Percentiles rank a stretch among this genome's conserved stretches.
Evolutionary conservation across 208 protist species (phyloP).

Genomic region (Leishmania tropica): DNA sequence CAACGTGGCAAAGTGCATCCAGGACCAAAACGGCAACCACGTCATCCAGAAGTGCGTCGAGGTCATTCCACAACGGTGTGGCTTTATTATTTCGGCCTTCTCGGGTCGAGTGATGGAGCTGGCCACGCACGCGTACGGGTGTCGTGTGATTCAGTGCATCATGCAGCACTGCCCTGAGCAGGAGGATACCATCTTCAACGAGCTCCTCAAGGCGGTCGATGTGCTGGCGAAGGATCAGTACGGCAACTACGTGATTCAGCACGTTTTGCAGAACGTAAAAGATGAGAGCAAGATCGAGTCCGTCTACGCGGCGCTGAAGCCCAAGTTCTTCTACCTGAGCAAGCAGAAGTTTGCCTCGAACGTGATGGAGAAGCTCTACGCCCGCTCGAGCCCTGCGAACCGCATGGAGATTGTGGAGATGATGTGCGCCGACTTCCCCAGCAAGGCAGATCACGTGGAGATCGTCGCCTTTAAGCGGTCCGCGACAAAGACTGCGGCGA

Average conservation of each 20-base stretch:
- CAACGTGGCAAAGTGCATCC: slow-evolving; percentile 96
- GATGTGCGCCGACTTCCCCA: slow-evolving; percentile 64
- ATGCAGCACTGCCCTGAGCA: slow-evolving; percentile 94
- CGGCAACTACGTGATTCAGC: slow-evolving; percentile 99
- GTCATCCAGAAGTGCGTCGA: slow-evolving; percentile 99
- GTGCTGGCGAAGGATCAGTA: slow-evolving; percentile 97
- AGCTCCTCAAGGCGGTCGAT: slow-evolving; percentile 90
- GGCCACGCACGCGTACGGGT: slow-evolving; percentile 99
- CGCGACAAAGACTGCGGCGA: slow-evolving; percentile 49
- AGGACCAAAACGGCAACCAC: slow-evolving; percentile 99
- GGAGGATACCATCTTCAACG: slow-evolving; percentile 92
- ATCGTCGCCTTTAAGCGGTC: slow-evolving; percentile 69
- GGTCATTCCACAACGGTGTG: slow-evolving; percentile 88
- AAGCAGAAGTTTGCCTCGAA: slow-evolving; percentile 99
- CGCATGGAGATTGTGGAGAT: slow-evolving; percentile 89
- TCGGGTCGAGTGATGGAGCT: slow-evolving; percentile 93
- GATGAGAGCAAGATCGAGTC: slow-evolving; percentile 82
- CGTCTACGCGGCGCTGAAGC: slow-evolving; percentile 72
- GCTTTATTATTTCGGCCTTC: slow-evolving; percentile 98
- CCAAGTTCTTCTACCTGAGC: slow-evolving; percentile 83
- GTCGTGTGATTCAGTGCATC: slow-evolving; percentile 99
- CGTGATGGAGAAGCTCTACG: slow-evolving; percentile 98
- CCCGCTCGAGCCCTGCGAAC: slow-evolving; percentile 69
- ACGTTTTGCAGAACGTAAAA: slow-evolving; percentile 95
- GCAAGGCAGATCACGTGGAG: slow-evolving; percentile 49